phyloP scores from a whole-genome alignment of 148 eudicot genomes.

The Chenopodium berlandieri region DNA sequence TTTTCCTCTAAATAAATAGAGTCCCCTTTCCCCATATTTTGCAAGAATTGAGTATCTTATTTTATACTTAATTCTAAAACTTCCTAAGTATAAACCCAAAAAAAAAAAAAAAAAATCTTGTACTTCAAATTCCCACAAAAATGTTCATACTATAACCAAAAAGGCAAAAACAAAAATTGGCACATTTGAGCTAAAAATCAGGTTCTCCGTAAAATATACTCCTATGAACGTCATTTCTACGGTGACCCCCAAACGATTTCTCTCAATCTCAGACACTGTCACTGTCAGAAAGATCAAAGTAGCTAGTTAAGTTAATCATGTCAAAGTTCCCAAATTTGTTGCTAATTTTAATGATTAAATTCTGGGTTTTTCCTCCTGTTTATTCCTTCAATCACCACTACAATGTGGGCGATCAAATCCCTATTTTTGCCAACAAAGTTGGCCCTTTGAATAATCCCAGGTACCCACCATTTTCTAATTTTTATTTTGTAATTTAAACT shows the following conservation, averaged over 20 bases:
- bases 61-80: too few species aligned
- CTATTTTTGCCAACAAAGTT: constrained; percentile 63
- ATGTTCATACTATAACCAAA: too few species aligned
- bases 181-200: too few species aligned
- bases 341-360: background rate
- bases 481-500: background rate
- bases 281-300: background rate
- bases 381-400: constrained; percentile 36
- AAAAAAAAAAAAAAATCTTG: too few species aligned
- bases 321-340: constrained; percentile 25
- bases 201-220: too few species aligned
- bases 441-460: constrained; percentile 90
- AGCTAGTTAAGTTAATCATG: constrained; percentile 8
- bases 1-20: too few species aligned
- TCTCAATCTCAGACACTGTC: background rate
- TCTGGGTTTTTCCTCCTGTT: constrained; percentile 19
- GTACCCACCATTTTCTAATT: constrained; percentile 24
- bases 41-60: too few species aligned
- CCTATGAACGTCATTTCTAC: too few species aligned
- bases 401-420: constrained; percentile 79
- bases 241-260: background rate
- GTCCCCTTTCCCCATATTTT: too few species aligned
- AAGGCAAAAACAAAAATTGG: too few species aligned
- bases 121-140: too few species aligned
- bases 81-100: too few species aligned